Evolutionary conservation across 768 basidiomycete species (phyloP).

Genomic region (Lentinus brumalis): DNA sequence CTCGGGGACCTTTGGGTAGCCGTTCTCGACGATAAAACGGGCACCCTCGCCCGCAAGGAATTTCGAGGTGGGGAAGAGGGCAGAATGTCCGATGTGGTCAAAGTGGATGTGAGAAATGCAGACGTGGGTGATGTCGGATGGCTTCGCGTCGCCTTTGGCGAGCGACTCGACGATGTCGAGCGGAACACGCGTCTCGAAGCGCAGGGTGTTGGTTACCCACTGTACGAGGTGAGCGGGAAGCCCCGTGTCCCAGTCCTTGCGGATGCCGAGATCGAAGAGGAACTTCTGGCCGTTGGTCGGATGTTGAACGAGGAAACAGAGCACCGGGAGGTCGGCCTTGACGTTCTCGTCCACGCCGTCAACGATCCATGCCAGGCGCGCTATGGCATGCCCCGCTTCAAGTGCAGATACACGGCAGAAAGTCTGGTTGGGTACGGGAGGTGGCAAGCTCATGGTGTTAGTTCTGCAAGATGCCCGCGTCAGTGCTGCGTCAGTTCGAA

Average conservation of each 20-base stretch:
- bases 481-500: neutral
- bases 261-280: constrained; percentile 57
- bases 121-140: constrained; percentile 46
- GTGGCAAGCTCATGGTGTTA: constrained; percentile 35
- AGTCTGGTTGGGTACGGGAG: constrained; percentile 43
- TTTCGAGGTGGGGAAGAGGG: constrained; percentile 44
- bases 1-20: constrained; percentile 44
- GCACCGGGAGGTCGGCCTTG: constrained; percentile 39
- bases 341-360: constrained; percentile 32
- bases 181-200: constrained; percentile 14
- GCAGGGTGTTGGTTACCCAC: neutral
- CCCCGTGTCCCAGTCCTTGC: constrained; percentile 38
- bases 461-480: neutral
- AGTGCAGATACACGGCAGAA: constrained; percentile 58
- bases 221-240: constrained; percentile 5
- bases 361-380: constrained; percentile 42
- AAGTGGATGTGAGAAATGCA: constrained; percentile 52
- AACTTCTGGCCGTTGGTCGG: constrained; percentile 35
- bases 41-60: constrained; percentile 50
- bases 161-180: constrained; percentile 49
- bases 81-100: constrained; percentile 43
- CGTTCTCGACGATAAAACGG: constrained; percentile 29
- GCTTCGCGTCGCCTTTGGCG: constrained; percentile 46
- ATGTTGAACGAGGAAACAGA: constrained; percentile 55
- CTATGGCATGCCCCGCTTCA: constrained; percentile 48